phyloP scores from a whole-genome alignment of 768 basidiomycete genomes.

The Suillus subalutaceus region DNA sequence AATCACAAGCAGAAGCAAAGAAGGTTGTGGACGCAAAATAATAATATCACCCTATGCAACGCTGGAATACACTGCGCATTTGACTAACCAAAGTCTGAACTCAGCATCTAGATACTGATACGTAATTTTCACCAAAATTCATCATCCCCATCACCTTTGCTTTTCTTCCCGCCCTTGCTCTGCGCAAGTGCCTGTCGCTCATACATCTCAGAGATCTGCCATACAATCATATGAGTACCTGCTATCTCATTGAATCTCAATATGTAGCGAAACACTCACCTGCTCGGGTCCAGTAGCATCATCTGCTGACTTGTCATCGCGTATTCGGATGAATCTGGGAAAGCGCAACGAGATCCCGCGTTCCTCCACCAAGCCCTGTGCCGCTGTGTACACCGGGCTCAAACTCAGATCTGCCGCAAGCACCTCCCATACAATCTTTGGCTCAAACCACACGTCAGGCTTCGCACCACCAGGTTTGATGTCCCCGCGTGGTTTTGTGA shows the following conservation, averaged over 20 bases:
- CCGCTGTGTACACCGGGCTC: conserved; percentile 96
- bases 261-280: conserved; percentile 44
- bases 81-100: conserved; percentile 21
- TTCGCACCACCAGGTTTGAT: conserved; percentile 91
- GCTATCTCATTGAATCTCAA: not conserved
- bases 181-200: conserved; percentile 84
- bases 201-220: conserved; percentile 92
- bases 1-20: conserved; percentile 45
- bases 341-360: conserved; percentile 96
- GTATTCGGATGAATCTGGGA: conserved; percentile 88
- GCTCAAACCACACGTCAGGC: conserved; percentile 98
- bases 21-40: conserved; percentile 34
- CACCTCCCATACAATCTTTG: conserved; percentile 97
- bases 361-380: conserved; percentile 86
- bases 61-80: not conserved
- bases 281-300: conserved; percentile 94
- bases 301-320: conserved; percentile 93
- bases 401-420: conserved; percentile 95
- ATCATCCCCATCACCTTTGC: conserved; percentile 66
- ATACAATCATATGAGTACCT: conserved; percentile 2
- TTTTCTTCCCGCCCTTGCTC: conserved; percentile 66
- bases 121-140: conserved; percentile 67
- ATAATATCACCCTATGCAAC: not conserved
- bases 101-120: conserved; percentile 1
- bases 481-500: conserved; percentile 71